These are phyloP conservation scores for Diutina scorzettiae DNA, from an alignment of 1,139 yeast genomes.

Conservation along the genomic window DNA sequence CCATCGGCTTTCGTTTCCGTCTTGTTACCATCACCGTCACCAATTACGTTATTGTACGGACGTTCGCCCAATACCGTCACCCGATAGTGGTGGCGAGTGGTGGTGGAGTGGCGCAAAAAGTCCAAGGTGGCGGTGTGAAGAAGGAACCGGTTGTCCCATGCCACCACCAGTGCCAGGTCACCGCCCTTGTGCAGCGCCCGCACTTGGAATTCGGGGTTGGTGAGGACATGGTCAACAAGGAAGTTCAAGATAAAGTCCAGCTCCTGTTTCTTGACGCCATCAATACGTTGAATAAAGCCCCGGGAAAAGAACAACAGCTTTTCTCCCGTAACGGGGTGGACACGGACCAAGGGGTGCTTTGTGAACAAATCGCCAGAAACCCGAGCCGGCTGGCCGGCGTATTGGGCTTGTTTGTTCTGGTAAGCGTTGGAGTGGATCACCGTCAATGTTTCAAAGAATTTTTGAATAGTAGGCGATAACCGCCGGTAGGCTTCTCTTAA, in stretches of 20 bases:
- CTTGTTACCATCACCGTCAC: conserved; percentile 3
- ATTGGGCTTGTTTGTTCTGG: conserved; percentile 13
- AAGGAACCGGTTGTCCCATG: conserved; percentile 17
- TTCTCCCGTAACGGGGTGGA: conserved; percentile 20
- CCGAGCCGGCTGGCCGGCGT: conserved; percentile 11
- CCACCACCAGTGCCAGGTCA: conserved; percentile 15
- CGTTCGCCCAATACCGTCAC: conserved; percentile 3
- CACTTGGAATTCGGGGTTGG: conserved; percentile 17
- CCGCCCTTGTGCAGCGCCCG: conserved; percentile 17
- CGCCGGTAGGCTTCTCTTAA: conserved; percentile 21
- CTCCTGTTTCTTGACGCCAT: conserved; percentile 15
- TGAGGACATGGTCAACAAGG: conserved; percentile 14
- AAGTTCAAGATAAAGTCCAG: conserved; percentile 15
- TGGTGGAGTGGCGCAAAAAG: conserved; percentile 14
- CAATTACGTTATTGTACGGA: background rate
- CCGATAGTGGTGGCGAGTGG: conserved; percentile 5
- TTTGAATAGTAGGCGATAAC: conserved; percentile 19
- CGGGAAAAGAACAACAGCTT: conserved; percentile 16
- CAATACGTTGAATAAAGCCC: conserved; percentile 15
- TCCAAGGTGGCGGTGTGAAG: conserved; percentile 16
- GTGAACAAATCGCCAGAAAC: conserved; percentile 15
- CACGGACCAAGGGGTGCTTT: conserved; percentile 20
- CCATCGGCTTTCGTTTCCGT: background rate
- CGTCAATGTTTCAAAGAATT: conserved; percentile 19
- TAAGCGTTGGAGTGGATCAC: conserved; percentile 16